Base-by-base conservation (phyloP, 108 stramenopile species). In the Stephanodiscus triporus region DNA sequence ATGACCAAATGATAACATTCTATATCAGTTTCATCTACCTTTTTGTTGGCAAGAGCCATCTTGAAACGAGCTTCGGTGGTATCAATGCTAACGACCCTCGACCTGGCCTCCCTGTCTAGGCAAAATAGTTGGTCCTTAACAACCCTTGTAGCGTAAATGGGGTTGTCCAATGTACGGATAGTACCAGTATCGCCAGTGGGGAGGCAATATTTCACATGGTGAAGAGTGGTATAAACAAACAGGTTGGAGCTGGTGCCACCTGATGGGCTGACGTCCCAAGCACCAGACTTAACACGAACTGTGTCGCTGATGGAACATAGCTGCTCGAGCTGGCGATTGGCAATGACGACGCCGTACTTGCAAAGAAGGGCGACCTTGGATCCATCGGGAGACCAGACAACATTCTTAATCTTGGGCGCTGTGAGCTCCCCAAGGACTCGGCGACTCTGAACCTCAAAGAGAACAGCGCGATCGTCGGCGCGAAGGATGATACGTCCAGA, bases 171-270 rank as follows among this genome's bases (percentile, higher is more conserved):
- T 6, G 97, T 97, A 36, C 99, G 97, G 69, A 99, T 96, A 51
- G 97, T 97, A 20, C 99, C 99, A 47, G 89, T 93, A 78, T 99
- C 99, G 11, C 99, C 97, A 42, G 92, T 94, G 13, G 97, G 90
- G 34, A 99, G 85, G 49, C 92, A 89, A 84, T 99, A 99, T 81
- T 99, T 99, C 75, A 99, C 90, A 83, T 98, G 99, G 85, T 98
- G 94, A 73, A 96, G 85, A 40, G 99, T 99, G 22, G 96, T 96
- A 87, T 97, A 99, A 48, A 98, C 56, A 80, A 98, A 98, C 55
- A 99, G 84, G 34, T 90, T 80, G 27, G 87, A 90, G 68, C 84
- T 88, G 55, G 89, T 90, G 61, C 85, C 87, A 50, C 93, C 95
- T 23, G 87, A 75, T 37, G 88, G 87, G 66, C 82, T 86, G 65